Evolutionary conservation across 2,329 filamentous ascomycete species (phyloP).

Genomic region (Trichoderma harzianum): DNA sequence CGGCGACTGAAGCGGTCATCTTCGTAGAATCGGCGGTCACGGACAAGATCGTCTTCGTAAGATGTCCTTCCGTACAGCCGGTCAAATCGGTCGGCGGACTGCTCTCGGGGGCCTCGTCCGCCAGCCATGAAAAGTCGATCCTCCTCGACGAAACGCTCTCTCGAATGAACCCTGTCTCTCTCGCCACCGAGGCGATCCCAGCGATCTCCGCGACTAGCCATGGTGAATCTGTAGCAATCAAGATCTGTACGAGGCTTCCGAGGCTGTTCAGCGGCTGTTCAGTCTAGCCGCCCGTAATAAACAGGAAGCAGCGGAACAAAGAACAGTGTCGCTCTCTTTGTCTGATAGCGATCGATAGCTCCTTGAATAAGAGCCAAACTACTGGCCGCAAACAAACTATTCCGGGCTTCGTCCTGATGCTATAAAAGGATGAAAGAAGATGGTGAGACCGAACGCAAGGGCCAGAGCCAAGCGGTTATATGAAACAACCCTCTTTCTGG

Average conservation of each 20-base stretch:
- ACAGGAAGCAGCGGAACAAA: neutral
- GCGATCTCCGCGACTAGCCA: constrained; percentile 30
- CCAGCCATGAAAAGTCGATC: constrained; percentile 45
- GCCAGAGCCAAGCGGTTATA: neutral
- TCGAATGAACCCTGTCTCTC: constrained; percentile 34
- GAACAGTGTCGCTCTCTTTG: neutral
- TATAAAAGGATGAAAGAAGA: constrained; percentile 6
- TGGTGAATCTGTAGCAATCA: neutral
- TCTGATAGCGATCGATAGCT: neutral
- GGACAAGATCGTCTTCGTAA: constrained; percentile 19
- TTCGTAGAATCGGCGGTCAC: constrained; percentile 45
- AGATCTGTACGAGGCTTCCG: neutral
- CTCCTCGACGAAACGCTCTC: constrained; percentile 52
- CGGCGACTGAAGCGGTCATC: constrained; percentile 42
- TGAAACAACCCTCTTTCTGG: neutral
- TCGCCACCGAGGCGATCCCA: constrained; percentile 51
- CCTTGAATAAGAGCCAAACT: neutral
- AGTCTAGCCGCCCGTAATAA: neutral
- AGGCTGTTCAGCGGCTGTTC: neutral
- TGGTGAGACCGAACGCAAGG: neutral
- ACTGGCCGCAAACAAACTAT: neutral
- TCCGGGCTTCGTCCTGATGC: neutral
- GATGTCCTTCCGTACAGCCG: constrained; percentile 27
- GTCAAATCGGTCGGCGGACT: constrained; percentile 50
- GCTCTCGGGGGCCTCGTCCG: constrained; percentile 39